Percentiles rank a stretch among this genome's conserved stretches.
Conservation (phyloP, 208 protist species). For the Leishmania tropica region DNA sequence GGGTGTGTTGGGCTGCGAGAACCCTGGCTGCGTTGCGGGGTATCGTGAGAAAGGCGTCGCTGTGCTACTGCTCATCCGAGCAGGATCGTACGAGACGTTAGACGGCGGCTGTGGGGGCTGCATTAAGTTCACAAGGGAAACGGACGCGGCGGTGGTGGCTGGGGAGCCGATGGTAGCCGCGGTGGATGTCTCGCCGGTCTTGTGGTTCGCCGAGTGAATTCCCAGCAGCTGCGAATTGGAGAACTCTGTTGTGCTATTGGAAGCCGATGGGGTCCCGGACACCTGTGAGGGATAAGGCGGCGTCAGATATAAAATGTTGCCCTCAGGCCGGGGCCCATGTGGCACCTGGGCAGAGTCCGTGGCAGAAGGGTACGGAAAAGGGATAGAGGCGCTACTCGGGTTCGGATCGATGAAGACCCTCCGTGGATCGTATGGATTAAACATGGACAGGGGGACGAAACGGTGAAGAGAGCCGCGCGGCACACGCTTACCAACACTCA, state of each 20-base stretch:
- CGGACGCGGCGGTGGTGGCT: conserved; percentile 4
- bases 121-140: conserved; percentile 24
- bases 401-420: conserved; percentile 15
- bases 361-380: conserved; percentile 15
- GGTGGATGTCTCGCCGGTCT: conserved; percentile 10
- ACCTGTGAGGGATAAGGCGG: conserved; percentile 5
- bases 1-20: conserved; percentile 24
- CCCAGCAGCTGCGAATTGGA: conserved; percentile 14
- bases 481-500: not conserved
- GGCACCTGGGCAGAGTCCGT: conserved; percentile 19
- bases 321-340: conserved; percentile 5
- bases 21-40: conserved; percentile 2
- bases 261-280: conserved; percentile 17
- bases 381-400: not conserved
- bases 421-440: conserved; percentile 16
- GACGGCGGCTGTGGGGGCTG: conserved; percentile 9
- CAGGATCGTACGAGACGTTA: conserved; percentile 2
- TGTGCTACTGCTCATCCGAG: conserved; percentile 2
- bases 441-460: conserved; percentile 6
- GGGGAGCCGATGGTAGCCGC: conserved; percentile 5
- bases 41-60: conserved; percentile 14
- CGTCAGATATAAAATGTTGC: conserved; percentile 21
- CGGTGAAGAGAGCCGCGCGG: conserved; percentile 3
- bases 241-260: conserved; percentile 29
- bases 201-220: conserved; percentile 2